Base-by-base conservation (phyloP, 441 rosid genomes). In the Pelargonium cotyledonis region DNA sequence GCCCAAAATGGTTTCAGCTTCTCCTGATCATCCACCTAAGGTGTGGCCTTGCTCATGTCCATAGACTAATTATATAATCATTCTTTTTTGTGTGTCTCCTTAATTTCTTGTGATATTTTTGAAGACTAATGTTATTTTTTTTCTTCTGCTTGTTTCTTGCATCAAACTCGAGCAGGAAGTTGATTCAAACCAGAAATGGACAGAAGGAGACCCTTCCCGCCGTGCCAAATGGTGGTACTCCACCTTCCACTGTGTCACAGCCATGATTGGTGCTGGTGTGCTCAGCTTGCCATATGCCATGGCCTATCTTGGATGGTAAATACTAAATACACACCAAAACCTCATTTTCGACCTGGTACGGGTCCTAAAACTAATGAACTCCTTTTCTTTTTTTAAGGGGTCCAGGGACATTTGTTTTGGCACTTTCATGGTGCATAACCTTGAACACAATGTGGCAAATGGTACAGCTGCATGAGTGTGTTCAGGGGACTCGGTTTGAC, bases 231-330 rank as follows among this genome's bases (percentile, higher is more conserved):
- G 98, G 98, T 89, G 97, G 98, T 86, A 88, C 80, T 89, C 97
- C 58, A 89, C 98, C 53, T 93, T 93, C 69, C 98, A 91, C 84
- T 70, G 80, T 4, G 93, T 91, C 62, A 91, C 98, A 3, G 97
- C 98, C 88, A 94, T 91, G 96, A 91, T 93, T n/a, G 96, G 98
- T 5, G 97, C 97, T 0, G 98, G 97, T 44, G 98, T 93, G 66
- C 97, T 90, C 67, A 86, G 97, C 77, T 81, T 93, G 71, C 98
- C 98, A 51, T 89, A 88, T 81, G 96, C 98, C 72, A 88, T 93
- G 97, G 89, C 97, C 69, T 91, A 89, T 78, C 84, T 91, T 70
- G 98, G 97, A 81, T 93, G 97, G 97, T 91, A 88, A 70, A 21
- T 47, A 40, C 4, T 11, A 15, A 11, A 15, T 49, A 12, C 55